Evolutionary conservation across 805 yeast genomes (phyloP), one percentile per base, ranked within the genome.

Genomic region (Yamadazyma endophytica): DNA sequence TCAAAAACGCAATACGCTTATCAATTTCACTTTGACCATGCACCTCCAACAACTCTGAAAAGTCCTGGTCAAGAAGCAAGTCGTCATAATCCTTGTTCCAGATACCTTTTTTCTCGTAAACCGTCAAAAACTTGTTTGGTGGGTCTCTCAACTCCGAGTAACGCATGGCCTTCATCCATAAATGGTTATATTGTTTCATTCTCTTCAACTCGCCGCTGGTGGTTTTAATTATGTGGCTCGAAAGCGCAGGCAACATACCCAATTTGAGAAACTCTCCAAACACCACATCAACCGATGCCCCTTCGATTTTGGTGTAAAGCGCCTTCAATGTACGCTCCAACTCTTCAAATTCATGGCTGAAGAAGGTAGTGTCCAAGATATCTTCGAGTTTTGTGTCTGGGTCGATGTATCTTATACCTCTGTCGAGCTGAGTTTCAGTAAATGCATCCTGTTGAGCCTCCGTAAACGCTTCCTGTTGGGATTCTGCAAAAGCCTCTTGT

Each of bases 151-250:
- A 29, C 6, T 29, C 21, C n/a, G 27, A 18, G 15, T 17, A 23
- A 23, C 13, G 21, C 24, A 21, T 18, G 29, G 14, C 14, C n/a
- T 6, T 27, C 20, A 43, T 25, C 42, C 47, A 46, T 8, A 22
- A 23, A 9, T 31, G 32, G 20, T 40, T 37, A 21, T 29, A 46
- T 13, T 23, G 19, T 26, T 31, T 37, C 6, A 47, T 39, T n/a
- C 24, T 34, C 4, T 25, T 17, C 3, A 36, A 24, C 17, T 42
- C 39, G 11, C 46, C 48, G 28, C 37, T 33, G 1, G 50, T 38
- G 12, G 43, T 24, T 37, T 29, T 44, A 9, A 50, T 27, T 11
- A 47, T 39, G 31, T 47, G 50, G 12, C 43, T 35, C 13, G 45
- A 39, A 13, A 49, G 40, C 13, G 13, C 16, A 3, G 40, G 33